Percentiles rank a stretch among this genome's conserved stretches.
Evolutionary conservation across 306 rosid species (phyloP).

Genomic region (Medicago lupulina): DNA sequence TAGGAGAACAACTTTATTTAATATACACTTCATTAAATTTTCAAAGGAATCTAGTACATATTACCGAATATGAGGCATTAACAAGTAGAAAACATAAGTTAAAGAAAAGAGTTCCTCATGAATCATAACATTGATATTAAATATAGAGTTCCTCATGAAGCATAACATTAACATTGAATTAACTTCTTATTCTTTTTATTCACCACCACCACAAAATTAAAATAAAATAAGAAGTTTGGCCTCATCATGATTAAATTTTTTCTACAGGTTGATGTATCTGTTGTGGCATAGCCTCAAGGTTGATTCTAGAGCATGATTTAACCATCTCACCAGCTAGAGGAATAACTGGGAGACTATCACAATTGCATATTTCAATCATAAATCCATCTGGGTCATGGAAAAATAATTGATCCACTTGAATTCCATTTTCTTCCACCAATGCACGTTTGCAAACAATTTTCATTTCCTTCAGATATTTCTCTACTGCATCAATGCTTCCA

Average conservation of each 20-base stretch:
- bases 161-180: too few relatives aligned
- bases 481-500: slow-evolving; percentile 84
- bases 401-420: slow-evolving; percentile 77
- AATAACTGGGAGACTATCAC: slow-evolving; percentile 82
- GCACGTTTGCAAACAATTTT: slow-evolving; percentile 59
- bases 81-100: too few relatives aligned
- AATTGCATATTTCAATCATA: slow-evolving; percentile 95
- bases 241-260: slow-evolving; percentile 1
- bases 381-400: slow-evolving; percentile 98
- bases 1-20: too few relatives aligned
- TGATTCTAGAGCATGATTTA: slow-evolving; percentile 45
- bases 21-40: too few relatives aligned
- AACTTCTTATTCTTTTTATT: too few relatives aligned
- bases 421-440: slow-evolving; percentile 84
- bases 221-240: neutral
- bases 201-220: neutral
- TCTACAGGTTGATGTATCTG: slow-evolving; percentile 41
- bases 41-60: too few relatives aligned
- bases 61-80: too few relatives aligned
- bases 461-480: slow-evolving; percentile 88
- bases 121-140: too few relatives aligned
- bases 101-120: too few relatives aligned
- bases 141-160: too few relatives aligned
- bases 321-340: slow-evolving; percentile 56
- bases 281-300: slow-evolving; percentile 40